Base-by-base conservation (phyloP, 2,329 filamentous ascomycete genomes). In the Elsinoe fawcettii region DNA sequence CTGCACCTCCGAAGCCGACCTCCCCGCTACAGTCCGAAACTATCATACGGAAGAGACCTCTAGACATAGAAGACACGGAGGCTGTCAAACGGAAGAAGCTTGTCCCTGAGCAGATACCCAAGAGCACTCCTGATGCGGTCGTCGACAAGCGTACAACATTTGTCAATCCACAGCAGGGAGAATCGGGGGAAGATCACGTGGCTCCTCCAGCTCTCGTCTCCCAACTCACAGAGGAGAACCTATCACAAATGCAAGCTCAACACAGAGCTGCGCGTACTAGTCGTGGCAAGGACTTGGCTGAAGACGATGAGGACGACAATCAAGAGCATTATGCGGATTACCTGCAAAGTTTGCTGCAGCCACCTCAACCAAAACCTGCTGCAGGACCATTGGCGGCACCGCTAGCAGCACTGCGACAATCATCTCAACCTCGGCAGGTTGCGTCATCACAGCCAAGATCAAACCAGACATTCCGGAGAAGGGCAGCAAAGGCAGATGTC, bases 201-300 rank as follows among this genome's bases (percentile, higher is more conserved):
- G 47, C 49, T 4, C 49, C 49, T 32, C 20, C 20, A 12, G n/a
- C 3, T 14, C 20, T 25, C 41, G 20, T 46, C 9, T 46, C 41
- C 6, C 41, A 46, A 25, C 58, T 71, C 27, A 71, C 68, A 2
- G 64, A 63, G 57, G 66, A 63, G 8, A 71, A 70, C 46, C 62
- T 70, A 14, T 64, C 64, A 25, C 67, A 61, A 55, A 66, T 68
- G 41, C 64, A 70, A 60, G 66, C 63, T 25, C 55, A 63, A 30
- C 61, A 66, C 22, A 58, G 56, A 23, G 41, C 46, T 18, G 56
- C 22, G 14, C 14, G 37, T 2, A 39, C 59, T n/a, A 27, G 58
- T 7, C 43, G 68, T 44, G 69, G 61, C 4, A 18, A 58, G 1
- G 68, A 71, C 53, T 51, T 71, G 11, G 61, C 60, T 1, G 56